A percentile compares a stretch with the other conserved stretches of the same genome.
These are phyloP conservation scores for Alternaria brassicicola DNA, from an alignment of 2,329 filamentous ascomycete species.

Conservation along the genomic window DNA sequence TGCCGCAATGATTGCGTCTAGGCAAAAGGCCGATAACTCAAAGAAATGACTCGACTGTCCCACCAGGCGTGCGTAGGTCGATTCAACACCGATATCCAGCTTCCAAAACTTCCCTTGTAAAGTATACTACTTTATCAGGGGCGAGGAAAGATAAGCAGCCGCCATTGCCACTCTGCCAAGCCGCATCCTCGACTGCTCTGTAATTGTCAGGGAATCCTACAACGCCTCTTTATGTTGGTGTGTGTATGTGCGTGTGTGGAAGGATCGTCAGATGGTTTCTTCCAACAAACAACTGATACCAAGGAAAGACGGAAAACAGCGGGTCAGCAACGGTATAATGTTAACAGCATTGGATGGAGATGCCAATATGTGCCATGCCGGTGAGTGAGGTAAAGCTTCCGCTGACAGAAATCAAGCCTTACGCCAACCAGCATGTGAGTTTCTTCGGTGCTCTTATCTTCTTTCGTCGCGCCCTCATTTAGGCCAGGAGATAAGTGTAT, in stretches of 20 bases:
- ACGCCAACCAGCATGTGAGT: neutral
- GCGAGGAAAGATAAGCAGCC: neutral
- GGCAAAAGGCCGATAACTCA: neutral
- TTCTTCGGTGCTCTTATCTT: conserved; percentile 9
- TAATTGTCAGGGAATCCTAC: neutral
- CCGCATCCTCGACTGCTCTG: neutral
- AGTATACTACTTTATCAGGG: neutral
- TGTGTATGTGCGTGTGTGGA: neutral
- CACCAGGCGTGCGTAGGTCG: neutral
- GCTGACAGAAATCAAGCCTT: conserved; percentile 8
- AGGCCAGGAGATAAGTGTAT: conserved; percentile 2
- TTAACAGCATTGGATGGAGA: neutral
- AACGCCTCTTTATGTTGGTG: neutral
- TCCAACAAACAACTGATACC: conserved; percentile 1
- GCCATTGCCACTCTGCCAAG: neutral
- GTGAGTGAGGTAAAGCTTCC: conserved; percentile 11
- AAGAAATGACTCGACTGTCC: neutral
- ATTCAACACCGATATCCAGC: neutral
- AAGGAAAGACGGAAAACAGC: conserved; percentile 3
- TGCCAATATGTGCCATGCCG: neutral
- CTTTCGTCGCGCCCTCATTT: neutral
- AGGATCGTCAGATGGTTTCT: neutral
- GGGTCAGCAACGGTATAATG: neutral
- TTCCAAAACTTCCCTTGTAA: neutral
- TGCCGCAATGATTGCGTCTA: neutral